Evolutionary conservation across 2,329 filamentous ascomycete genomes (phyloP), one percentile per base, ranked within the genome.

Genomic region (Fusarium coffeatum): DNA sequence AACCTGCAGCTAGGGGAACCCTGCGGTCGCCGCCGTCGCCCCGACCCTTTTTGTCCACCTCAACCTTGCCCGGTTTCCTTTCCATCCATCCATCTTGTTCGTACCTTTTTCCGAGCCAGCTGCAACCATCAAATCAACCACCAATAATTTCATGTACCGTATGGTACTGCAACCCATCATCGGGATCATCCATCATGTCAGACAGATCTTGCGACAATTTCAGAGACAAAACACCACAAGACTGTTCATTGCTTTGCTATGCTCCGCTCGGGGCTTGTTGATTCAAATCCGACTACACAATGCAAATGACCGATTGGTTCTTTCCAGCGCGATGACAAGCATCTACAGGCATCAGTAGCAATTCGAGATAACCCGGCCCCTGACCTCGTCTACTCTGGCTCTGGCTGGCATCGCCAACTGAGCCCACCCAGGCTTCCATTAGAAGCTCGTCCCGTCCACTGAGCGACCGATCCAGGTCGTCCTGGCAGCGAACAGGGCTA

Each of bases 401-500:
- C 64, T 58, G 13, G 53, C 25, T 53, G 49, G 49, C 54, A 69
- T 62, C 61, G 49, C 54, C 66, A 66, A 66, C 48, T 58, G 50
- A 69, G 40, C 61, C 61, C 51, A 66, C 62, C 53, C 49, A 55
- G 69, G 57, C 67, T 69, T 71, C 62, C 54, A 70, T 46, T 40
- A 70, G 66, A 69, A 70, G 63, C 54, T 71, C 57, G 42, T 25
- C 54, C 64, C 51, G 51, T 55, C 61, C 66, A 69, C 47, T 69
- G 61, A 66, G 66, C 48, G 46, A 45, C 62, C 63, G 42, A 64
- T 51, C 64, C 57, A 68, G 66, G 67, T 67, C 67, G 54, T 59
- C 67, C 54, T 69, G 63, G 34, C 54, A 59, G 67, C 67, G 50
- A 69, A 69, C 63, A 68, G 42, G 67, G 66, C 67, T 71, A 70